Conservation (phyloP, 2,329 filamentous ascomycete genomes). For the Colletotrichum sp. region DNA sequence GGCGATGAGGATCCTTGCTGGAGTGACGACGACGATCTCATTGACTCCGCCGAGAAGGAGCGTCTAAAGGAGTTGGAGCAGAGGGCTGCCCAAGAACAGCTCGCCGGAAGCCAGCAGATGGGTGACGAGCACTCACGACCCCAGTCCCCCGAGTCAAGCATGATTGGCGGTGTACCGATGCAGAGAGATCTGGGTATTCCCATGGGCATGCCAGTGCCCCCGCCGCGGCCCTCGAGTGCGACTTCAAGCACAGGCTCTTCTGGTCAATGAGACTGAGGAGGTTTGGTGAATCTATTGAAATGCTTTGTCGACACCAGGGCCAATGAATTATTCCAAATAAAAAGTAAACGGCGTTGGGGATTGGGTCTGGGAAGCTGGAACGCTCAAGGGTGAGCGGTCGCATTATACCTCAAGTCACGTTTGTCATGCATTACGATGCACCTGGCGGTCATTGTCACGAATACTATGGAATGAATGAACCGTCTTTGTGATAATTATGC, state of each 20-base stretch:
- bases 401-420: slow-evolving; percentile 13
- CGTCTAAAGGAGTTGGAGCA: slow-evolving; percentile 56
- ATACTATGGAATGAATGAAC: background rate
- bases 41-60: slow-evolving; percentile 65
- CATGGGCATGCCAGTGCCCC: slow-evolving; percentile 36
- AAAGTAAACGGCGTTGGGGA: slow-evolving; percentile 12
- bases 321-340: background rate
- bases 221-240: slow-evolving; percentile 44
- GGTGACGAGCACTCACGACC: slow-evolving; percentile 37
- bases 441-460: slow-evolving; percentile 8
- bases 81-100: slow-evolving; percentile 42
- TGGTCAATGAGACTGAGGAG: slow-evolving; percentile 37
- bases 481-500: background rate
- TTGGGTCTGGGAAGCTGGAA: background rate
- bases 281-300: background rate
- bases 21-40: slow-evolving; percentile 69
- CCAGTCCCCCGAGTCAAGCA: slow-evolving; percentile 23
- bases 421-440: slow-evolving; percentile 2
- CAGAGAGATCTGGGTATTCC: slow-evolving; percentile 36
- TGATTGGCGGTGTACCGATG: slow-evolving; percentile 49
- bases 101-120: slow-evolving; percentile 37
- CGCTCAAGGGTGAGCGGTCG: background rate
- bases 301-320: background rate
- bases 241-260: slow-evolving; percentile 49
- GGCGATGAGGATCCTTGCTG: slow-evolving; percentile 65